Percentiles rank a stretch among this genome's conserved stretches.
Evolutionary conservation across 1,284 basidiomycete species (phyloP).

Genomic region (Inonotus hispidus): DNA sequence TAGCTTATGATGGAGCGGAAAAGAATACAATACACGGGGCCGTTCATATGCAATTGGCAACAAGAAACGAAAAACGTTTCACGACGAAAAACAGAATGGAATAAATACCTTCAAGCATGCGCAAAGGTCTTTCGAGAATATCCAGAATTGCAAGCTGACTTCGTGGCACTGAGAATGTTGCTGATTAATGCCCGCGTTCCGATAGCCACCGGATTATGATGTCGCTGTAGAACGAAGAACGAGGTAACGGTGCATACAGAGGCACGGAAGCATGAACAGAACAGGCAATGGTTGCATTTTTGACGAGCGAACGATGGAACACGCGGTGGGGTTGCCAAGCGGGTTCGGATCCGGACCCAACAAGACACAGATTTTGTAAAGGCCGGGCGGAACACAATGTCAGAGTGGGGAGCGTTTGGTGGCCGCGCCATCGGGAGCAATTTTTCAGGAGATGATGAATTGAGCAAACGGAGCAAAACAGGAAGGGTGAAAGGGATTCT

Average conservation of each 20-base stretch:
- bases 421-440: not conserved
- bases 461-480: not conserved
- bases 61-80: not conserved
- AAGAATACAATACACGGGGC: not conserved
- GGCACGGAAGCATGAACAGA: not conserved
- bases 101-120: not conserved
- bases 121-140: not conserved
- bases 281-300: not conserved
- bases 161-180: not conserved
- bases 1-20: not conserved
- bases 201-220: constrained; percentile 19
- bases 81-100: not conserved
- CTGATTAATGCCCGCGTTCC: constrained; percentile 17
- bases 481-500: constrained; percentile 25
- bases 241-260: not conserved
- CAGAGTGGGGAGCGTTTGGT: not conserved
- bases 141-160: not conserved
- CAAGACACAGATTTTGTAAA: not conserved
- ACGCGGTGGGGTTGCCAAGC: not conserved
- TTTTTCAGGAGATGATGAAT: not conserved
- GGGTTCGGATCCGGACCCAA: constrained; percentile 2
- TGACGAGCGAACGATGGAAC: not conserved
- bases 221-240: constrained; percentile 10
- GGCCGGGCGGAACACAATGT: not conserved
- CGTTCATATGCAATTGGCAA: not conserved